Evolutionary conservation across 78 protist species (phyloP).

Genomic region (Cavenderia fasciculata): DNA sequence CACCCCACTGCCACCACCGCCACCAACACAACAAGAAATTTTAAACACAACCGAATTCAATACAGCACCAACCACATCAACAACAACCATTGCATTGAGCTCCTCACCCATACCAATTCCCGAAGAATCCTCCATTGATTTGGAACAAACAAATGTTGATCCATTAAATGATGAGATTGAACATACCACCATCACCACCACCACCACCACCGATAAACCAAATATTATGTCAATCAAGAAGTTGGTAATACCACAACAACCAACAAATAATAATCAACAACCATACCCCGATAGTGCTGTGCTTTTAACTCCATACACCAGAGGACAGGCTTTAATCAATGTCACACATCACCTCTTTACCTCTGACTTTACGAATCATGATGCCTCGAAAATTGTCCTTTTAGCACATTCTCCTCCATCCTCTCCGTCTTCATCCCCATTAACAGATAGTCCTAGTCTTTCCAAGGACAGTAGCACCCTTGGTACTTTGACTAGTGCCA

Average conservation of each 20-base stretch:
- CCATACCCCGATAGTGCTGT: no score
- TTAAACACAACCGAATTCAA: neutral
- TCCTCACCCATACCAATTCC: neutral
- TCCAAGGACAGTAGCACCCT: no score
- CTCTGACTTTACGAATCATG: no score
- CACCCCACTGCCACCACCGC: neutral
- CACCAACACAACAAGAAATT: neutral
- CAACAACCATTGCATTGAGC: neutral
- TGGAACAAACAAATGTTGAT: no score
- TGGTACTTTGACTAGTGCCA: no score
- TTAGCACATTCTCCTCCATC: no score
- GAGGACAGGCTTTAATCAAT: slow-evolving; percentile 42
- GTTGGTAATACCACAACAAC: neutral
- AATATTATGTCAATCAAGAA: neutral
- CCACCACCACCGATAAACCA: neutral
- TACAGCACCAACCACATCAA: neutral
- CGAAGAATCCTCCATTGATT: no score
- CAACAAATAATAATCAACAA: neutral
- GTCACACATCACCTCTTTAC: slow-evolving; percentile 41
- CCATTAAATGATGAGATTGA: neutral
- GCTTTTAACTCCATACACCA: slow-evolving; percentile 43
- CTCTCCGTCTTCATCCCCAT: no score
- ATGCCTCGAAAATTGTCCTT: no score
- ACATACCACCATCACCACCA: neutral
- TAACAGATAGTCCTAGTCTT: no score